Evolutionary conservation across 1,284 basidiomycete species (phyloP).

Genomic region (Microbotryum scabiosae): DNA sequence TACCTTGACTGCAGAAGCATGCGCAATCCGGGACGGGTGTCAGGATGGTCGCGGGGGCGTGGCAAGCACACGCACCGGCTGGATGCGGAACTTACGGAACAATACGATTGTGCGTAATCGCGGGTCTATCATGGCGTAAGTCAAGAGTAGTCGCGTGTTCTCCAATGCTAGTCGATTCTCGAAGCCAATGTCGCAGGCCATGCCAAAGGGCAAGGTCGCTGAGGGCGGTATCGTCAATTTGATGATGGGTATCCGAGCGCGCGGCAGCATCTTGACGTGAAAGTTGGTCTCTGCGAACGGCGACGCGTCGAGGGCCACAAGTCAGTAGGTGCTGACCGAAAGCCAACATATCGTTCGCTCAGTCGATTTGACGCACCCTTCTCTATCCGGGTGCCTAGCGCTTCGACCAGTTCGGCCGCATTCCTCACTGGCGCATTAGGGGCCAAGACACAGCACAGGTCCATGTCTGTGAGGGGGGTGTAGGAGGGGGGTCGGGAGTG

Average conservation of each 20-base stretch:
- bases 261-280: slow-evolving; percentile 89
- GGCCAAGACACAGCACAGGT: slow-evolving; percentile 90
- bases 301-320: neutral
- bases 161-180: slow-evolving; percentile 94
- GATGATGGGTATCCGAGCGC: slow-evolving; percentile 96
- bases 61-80: neutral
- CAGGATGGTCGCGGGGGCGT: neutral
- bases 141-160: slow-evolving; percentile 91
- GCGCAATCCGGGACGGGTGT: neutral
- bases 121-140: slow-evolving; percentile 94
- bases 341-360: neutral
- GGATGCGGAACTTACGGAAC: slow-evolving; percentile 60
- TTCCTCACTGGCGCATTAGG: slow-evolving; percentile 55
- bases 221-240: slow-evolving; percentile 90
- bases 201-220: slow-evolving; percentile 66
- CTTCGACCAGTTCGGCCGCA: slow-evolving; percentile 84
- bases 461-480: slow-evolving; percentile 65
- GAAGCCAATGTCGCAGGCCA: slow-evolving; percentile 97
- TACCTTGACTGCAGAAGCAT: slow-evolving; percentile 67
- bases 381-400: slow-evolving; percentile 86
- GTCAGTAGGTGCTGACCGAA: neutral
- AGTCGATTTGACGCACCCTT: slow-evolving; percentile 54
- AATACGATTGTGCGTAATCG: slow-evolving; percentile 88
- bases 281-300: slow-evolving; percentile 76
- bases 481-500: no score